phyloP scores from a whole-genome alignment of 306 rosid species.

The Notholithocarpus densiflorus region DNA sequence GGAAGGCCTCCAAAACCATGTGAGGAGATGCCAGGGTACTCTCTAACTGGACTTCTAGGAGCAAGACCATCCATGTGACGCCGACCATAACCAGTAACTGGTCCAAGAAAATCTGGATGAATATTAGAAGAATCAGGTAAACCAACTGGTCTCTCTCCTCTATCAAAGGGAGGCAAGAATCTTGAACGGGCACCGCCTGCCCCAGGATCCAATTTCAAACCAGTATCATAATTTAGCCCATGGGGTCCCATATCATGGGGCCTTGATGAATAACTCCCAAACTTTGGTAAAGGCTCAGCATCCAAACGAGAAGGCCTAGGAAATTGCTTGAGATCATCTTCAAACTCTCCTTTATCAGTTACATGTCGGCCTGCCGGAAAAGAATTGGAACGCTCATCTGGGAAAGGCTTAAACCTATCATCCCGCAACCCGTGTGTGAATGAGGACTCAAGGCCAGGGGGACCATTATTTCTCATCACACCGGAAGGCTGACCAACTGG shows the following conservation, averaged over 20 bases:
- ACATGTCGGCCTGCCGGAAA: slow-evolving; percentile 31
- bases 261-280: slow-evolving; percentile 46
- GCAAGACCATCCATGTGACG: slow-evolving; percentile 55
- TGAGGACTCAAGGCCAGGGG: slow-evolving; percentile 36
- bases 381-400: slow-evolving; percentile 33
- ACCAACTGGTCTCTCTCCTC: slow-evolving; percentile 53
- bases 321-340: slow-evolving; percentile 62
- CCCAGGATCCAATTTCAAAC: slow-evolving; percentile 28
- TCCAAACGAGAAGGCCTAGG: slow-evolving; percentile 54
- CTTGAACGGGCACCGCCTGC: slow-evolving; percentile 36
- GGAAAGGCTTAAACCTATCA: slow-evolving; percentile 66
- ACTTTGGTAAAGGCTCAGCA: slow-evolving; percentile 52
- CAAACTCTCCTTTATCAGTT: slow-evolving; percentile 54
- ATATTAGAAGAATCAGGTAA: slow-evolving; percentile 40
- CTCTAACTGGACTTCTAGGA: slow-evolving; percentile 67
- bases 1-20: slow-evolving; percentile 53
- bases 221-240: slow-evolving; percentile 34
- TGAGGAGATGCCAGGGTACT: slow-evolving; percentile 50
- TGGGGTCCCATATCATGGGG: slow-evolving; percentile 44
- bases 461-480: slow-evolving; percentile 34
- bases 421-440: slow-evolving; percentile 46
- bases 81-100: slow-evolving; percentile 50
- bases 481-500: slow-evolving; percentile 31
- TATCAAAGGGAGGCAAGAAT: slow-evolving; percentile 40
- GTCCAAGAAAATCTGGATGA: slow-evolving; percentile 56